These are phyloP conservation scores for Talaromyces adpressus DNA, from an alignment of 495 filamentous ascomycete species.

Conservation along the genomic window DNA sequence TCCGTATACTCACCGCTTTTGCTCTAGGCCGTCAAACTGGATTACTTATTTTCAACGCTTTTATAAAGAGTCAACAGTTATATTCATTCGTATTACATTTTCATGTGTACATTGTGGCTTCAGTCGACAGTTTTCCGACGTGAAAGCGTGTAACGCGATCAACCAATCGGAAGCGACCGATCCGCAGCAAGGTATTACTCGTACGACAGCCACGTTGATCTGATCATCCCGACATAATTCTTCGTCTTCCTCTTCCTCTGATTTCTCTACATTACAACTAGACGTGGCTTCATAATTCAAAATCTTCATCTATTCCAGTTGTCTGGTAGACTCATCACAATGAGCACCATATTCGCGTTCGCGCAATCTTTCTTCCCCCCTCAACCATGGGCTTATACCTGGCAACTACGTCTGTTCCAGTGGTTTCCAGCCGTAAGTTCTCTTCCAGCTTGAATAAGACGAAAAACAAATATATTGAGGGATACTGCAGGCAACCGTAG, in stretches of 20 bases:
- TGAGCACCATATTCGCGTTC: background rate
- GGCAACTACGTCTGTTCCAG: slow-evolving; percentile 41
- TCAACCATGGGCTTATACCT: slow-evolving; percentile 41
- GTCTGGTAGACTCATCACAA: background rate
- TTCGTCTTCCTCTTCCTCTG: background rate
- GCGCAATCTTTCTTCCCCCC: slow-evolving; percentile 45
- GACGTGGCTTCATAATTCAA: background rate
- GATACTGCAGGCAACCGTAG: slow-evolving; percentile 39
- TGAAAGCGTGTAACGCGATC: background rate
- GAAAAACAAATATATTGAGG: background rate
- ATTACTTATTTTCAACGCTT: background rate
- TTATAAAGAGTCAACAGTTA: background rate
- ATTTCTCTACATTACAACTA: background rate
- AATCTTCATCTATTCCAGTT: background rate
- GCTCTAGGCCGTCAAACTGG: background rate
- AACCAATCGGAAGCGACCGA: background rate
- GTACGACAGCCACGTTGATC: background rate
- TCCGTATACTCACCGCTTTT: background rate
- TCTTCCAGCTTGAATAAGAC: background rate
- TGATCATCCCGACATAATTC: background rate
- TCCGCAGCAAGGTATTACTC: background rate
- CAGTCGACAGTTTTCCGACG: too few species aligned
- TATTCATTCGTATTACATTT: background rate
- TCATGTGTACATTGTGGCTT: background rate
- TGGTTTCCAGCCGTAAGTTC: slow-evolving; percentile 43